Evolutionary conservation across 1,139 yeast species (phyloP).

Genomic region (Hanseniaspora gamundiae): DNA sequence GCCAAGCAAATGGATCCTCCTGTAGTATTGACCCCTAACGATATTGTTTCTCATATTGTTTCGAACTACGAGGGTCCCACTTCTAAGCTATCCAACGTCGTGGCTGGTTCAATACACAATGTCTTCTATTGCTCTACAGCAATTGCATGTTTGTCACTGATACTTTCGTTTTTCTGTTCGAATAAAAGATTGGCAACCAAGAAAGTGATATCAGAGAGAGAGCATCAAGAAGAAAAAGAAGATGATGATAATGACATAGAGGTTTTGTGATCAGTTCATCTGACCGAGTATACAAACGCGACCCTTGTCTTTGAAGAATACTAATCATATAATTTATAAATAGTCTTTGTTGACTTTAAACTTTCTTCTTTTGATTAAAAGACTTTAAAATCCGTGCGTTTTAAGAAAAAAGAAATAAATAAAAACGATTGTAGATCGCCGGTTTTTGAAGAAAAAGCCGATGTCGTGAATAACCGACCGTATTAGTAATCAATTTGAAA

Average conservation of each 20-base stretch:
- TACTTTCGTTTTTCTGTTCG: constrained; percentile 6
- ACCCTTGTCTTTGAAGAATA: too few species aligned
- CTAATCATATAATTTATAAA: too few species aligned
- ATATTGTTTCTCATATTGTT: constrained; percentile 6
- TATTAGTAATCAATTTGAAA: too few species aligned
- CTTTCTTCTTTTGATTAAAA: too few species aligned
- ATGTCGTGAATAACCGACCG: too few species aligned
- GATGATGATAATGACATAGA: background rate
- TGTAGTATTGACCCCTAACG: constrained; percentile 4
- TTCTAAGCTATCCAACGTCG: constrained; percentile 4
- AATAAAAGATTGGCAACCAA: constrained; percentile 4
- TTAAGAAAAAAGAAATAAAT: too few species aligned
- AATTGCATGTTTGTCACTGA: constrained; percentile 1
- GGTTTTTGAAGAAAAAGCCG: too few species aligned
- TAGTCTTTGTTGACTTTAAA: too few species aligned
- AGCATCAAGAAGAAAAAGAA: background rate
- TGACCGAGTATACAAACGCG: too few species aligned
- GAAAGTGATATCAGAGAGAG: background rate
- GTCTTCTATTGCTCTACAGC: constrained; percentile 6
- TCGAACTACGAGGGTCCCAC: constrained; percentile 6
- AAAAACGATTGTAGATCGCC: too few species aligned
- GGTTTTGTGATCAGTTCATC: too few species aligned
- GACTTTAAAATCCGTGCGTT: too few species aligned
- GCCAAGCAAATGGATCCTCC: constrained; percentile 2
- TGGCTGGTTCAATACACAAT: constrained; percentile 3